Percentiles rank a stretch among this genome's conserved stretches.
phyloP scores from a whole-genome alignment of 2,329 filamentous ascomycete species.

The Talaromyces sp. region DNA sequence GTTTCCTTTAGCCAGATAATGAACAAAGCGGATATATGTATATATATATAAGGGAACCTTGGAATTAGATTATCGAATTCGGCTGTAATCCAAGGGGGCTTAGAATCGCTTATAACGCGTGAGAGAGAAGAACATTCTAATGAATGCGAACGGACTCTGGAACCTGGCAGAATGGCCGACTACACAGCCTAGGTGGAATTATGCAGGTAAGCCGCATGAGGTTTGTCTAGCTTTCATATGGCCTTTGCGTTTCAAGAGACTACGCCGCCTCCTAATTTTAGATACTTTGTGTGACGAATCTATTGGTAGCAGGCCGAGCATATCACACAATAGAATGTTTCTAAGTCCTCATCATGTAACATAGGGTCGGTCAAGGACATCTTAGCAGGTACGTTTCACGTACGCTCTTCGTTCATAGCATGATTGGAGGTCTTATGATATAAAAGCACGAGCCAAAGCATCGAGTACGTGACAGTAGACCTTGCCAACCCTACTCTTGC shows the following conservation, averaged over 20 bases:
- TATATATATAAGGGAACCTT: too few species aligned
- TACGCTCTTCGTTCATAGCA: not conserved
- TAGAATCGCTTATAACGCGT: not conserved
- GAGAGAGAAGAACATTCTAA: not conserved
- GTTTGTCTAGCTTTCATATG: not conserved
- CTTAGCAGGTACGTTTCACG: not conserved
- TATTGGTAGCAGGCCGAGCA: not conserved
- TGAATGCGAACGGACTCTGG: not conserved
- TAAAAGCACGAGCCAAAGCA: not conserved
- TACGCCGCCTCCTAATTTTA: not conserved
- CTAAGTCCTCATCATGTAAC: not conserved
- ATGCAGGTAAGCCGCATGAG: not conserved
- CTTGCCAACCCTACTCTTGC: not conserved
- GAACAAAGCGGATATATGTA: too few species aligned
- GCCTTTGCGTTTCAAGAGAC: not conserved
- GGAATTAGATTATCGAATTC: too few species aligned
- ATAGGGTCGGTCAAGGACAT: not conserved
- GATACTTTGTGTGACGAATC: not conserved
- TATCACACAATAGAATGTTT: too few species aligned
- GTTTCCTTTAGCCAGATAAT: too few species aligned
- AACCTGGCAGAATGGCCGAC: not conserved
- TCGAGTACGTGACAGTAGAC: not conserved
- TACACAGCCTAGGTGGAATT: not conserved
- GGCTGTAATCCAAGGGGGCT: not conserved
- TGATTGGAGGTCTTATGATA: not conserved